Evolutionary conservation across 176 grass and related monocot species (phyloP).

Genomic region (Rhynchospora breviuscula): DNA sequence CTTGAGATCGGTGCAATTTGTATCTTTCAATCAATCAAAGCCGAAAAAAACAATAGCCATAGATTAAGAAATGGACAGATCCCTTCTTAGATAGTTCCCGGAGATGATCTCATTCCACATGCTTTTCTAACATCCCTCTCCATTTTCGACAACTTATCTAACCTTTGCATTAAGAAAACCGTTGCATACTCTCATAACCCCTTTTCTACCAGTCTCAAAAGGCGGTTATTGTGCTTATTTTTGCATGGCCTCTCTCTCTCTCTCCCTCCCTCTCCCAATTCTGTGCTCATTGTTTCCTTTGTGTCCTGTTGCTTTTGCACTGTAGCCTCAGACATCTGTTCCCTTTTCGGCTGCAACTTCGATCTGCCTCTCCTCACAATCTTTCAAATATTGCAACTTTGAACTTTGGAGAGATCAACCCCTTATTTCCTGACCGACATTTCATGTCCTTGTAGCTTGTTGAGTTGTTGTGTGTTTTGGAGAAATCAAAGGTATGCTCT

Average conservation of each 20-base stretch:
- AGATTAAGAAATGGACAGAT: not conserved
- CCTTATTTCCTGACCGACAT: not conserved
- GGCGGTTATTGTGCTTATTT: not conserved
- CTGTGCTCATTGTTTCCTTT: slow-evolving; percentile 7
- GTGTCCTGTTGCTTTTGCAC: not conserved
- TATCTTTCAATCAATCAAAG: not conserved
- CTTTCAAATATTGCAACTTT: not conserved
- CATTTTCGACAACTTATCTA: not conserved
- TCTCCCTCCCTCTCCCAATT: not conserved
- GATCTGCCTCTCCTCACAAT: slow-evolving; percentile 12
- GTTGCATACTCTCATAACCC: not conserved
- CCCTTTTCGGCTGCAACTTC: slow-evolving; percentile 7
- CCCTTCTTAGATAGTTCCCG: not conserved
- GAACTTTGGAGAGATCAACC: not conserved
- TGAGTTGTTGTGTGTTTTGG: not conserved
- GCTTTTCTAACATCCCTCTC: not conserved
- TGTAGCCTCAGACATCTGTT: not conserved
- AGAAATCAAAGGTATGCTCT: not conserved
- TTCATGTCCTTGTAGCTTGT: not conserved
- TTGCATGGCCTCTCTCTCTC: not conserved
- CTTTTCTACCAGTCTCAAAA: slow-evolving; percentile 21
- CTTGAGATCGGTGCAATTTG: not conserved
- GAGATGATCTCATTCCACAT: not conserved
- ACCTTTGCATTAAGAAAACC: slow-evolving; percentile 6
- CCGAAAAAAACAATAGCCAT: not conserved